Conservation (phyloP, 148 eudicot species). For the Camellia lanceoleosa region DNA sequence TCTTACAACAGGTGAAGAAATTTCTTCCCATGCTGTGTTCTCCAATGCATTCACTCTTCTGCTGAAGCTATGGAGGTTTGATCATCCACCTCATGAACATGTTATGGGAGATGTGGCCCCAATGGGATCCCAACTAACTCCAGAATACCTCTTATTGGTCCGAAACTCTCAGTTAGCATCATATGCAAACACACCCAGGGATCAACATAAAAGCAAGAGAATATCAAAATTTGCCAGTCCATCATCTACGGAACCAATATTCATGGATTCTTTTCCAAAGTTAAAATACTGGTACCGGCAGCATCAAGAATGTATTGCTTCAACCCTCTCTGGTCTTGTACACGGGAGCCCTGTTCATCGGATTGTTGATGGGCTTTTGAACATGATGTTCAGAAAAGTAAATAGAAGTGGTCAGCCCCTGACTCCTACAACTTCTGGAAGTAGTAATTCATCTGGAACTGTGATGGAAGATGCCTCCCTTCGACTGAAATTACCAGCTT, state of each 20-base stretch:
- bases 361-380: conserved; percentile 73
- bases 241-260: conserved; percentile 59
- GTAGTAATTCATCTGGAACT: conserved; percentile 73
- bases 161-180: conserved; percentile 71
- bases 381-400: conserved; percentile 75
- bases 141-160: conserved; percentile 75
- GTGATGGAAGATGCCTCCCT: conserved; percentile 58
- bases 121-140: conserved; percentile 76
- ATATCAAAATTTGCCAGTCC: conserved; percentile 50
- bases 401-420: conserved; percentile 48
- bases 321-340: conserved; percentile 75
- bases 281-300: conserved; percentile 82
- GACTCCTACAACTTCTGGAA: conserved; percentile 59
- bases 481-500: conserved; percentile 76
- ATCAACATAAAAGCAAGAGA: conserved; percentile 41
- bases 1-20: conserved; percentile 63
- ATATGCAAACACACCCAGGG: conserved; percentile 29
- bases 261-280: conserved; percentile 90
- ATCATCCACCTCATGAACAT: conserved; percentile 72
- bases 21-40: conserved; percentile 74
- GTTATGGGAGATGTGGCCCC: conserved; percentile 64
- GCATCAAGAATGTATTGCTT: conserved; percentile 88
- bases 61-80: conserved; percentile 83
- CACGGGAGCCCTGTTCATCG: conserved; percentile 84
- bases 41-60: conserved; percentile 93